These are phyloP conservation scores for Hibiscus mutabilis DNA, from an alignment of 345 rosid species.

Conservation along the genomic window DNA sequence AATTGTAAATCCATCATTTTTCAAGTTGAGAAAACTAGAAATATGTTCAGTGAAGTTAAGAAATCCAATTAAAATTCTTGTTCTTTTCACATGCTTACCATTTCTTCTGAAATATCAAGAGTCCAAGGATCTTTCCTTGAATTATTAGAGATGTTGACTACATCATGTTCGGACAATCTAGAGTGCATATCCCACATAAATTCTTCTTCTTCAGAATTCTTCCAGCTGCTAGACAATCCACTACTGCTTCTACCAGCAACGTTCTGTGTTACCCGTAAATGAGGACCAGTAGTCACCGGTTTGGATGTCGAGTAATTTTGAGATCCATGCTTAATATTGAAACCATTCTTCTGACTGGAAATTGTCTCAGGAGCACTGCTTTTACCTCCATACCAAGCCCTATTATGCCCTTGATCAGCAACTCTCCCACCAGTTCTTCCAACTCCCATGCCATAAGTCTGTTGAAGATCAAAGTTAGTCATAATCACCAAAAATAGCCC, in stretches of 20 bases:
- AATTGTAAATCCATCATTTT: not conserved
- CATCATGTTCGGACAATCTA: conserved; percentile 20
- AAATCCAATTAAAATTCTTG: not conserved
- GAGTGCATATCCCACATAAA: conserved; percentile 87
- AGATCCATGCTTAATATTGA: conserved; percentile 43
- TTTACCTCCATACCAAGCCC: conserved; percentile 49
- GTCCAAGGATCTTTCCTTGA: conserved; percentile 37
- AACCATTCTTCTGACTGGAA: conserved; percentile 59
- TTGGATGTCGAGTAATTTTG: conserved; percentile 43
- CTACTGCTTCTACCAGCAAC: conserved; percentile 33
- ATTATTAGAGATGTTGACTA: conserved; percentile 15
- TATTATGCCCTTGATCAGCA: conserved; percentile 55
- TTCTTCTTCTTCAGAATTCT: conserved; percentile 94
- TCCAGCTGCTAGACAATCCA: conserved; percentile 67
- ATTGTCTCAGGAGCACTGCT: conserved; percentile 43
- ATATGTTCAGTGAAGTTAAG: not conserved
- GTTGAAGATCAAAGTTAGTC: conserved; percentile 60
- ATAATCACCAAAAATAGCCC: conserved; percentile 38
- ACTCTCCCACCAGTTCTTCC: conserved; percentile 49
- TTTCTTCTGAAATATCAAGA: conserved; percentile 56
- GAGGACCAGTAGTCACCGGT: conserved; percentile 34
- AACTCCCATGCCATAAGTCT: conserved; percentile 40
- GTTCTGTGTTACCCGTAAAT: conserved; percentile 28
- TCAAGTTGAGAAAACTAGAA: not conserved
- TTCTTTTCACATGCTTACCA: conserved; percentile 39